Evolutionary conservation across 371 early-diverging fungal species (phyloP), one percentile per base, ranked within the genome.

Genomic region (Lichtheimia corymbifera): DNA sequence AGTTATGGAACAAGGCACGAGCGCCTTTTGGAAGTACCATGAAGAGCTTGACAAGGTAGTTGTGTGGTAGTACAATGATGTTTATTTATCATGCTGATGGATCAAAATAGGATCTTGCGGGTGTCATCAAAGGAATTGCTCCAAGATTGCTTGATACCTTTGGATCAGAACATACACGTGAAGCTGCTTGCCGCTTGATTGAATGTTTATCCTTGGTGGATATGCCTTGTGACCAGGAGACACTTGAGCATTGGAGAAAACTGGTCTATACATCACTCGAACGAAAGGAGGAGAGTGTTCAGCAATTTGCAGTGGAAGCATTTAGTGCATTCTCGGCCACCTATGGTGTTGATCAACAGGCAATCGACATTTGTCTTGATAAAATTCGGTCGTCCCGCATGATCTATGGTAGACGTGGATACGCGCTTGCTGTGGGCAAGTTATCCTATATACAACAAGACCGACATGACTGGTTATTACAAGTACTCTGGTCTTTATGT

Each of bases 221-320:
- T 0, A 79, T 89, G 74, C 81, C 84, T 9, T 53, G 62, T 5
- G 50, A 59, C 5, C 53, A 64, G 0, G n/a, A 64, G 1, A 55
- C 69, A 0, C 27, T 79, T 42, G 52, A 52, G 6, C 62, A 67
- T 14, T 88, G 86, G 85, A 83, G 83, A 66, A 44, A 56, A 0
- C 43, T 91, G 5, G 70, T 91, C 0, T 62, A 79, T 28, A 67
- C 72, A 11, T 84, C 88, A 6, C 69, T 91, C 50, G 83, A 84
- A 51, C 84, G 93, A 11, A 83, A 83, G 43, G 93, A 92, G 60
- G 90, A 90, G 55, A 69, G 68, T 44, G 81, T 92, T 6, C 92
- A 91, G 51, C 73, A 71, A 13, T 74, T 73, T 52, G 92, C 91
- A 13, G 83, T 88, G 0, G 57, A 50, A 7, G 87, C 92, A 1